Evolutionary conservation across 2,329 filamentous ascomycete genomes (phyloP), one percentile per base, ranked within the genome.

Genomic region (Aureobasidium sp.): DNA sequence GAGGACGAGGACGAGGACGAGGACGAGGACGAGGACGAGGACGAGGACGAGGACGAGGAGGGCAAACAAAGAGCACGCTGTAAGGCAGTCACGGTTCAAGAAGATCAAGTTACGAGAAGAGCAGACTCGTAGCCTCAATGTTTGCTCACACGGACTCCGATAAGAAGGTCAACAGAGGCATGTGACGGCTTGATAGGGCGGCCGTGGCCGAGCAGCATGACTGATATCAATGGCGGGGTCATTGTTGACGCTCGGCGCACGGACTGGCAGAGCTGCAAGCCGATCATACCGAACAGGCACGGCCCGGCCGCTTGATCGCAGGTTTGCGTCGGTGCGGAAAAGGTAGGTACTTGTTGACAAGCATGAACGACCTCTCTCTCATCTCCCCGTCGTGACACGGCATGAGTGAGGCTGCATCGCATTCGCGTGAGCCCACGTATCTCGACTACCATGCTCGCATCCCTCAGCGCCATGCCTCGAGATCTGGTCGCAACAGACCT

Each of bases 151-250:
- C 9, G 21, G 9, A 39, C 25, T 16, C 5, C 32, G 57, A 59
- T 50, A 59, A 50, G 45, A 39, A 25, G 44, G 36, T 25, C 44
- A 32, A 39, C 13, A n/a, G 32, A 32, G 44, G 36, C 57, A 59
- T 59, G 45, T 59, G 57, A 50, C 50, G 27, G 25, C 11, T 59
- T 48, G 54, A 59, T 59, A 48, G 54, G 51, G 42, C 54, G 54
- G 42, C 30, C 29, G 42, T 37, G 21, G 42, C 53, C 53, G 53
- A 45, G 42, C 32, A 51, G 30, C 30, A 50, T 7, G 4, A 25
- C 13, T 32, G 47, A 49, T 45, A 57, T 44, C 53, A 57, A 44
- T 36, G 29, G 53, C 53, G 53, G 53, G 53, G 51, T 54, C 14
- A 30, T 57, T 25, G 39, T 57, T 25, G 39, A 57, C 53, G 53